Base-by-base conservation (phyloP, 1,284 basidiomycete species). In the Cryptococcus sp. region DNA sequence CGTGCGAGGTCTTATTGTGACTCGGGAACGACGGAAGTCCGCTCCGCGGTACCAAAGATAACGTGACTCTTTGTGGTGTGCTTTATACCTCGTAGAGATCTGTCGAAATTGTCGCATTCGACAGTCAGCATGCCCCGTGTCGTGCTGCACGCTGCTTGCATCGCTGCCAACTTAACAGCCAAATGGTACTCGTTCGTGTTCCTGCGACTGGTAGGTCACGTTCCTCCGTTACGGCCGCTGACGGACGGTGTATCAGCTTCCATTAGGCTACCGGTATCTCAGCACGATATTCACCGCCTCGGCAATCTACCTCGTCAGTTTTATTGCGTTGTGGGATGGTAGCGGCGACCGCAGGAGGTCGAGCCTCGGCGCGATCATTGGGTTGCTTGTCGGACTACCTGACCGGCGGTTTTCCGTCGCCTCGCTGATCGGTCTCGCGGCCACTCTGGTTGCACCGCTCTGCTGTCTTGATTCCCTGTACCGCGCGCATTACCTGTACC, bases 131-230 rank as follows among this genome's bases (percentile, higher is more conserved):
- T 34, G 29, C 29, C 13, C 29, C 29, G 29, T 34, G 29, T 34
- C 29, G 29, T 13, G 29, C 25, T 58, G 38, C 51, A 34, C 19
- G 34, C 29, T 11, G 22, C 29, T 15, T 53, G 50, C 23, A 16
- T 50, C 15, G 50, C 16, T 5, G 46, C 55, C 7, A 49, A 52
- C 29, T 26, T 58, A 20, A 37, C 46, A 7, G 26, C 47, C 11
- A 57, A 56, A 23, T 54, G 55, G 59, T 46, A 54, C 29, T 39
- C 52, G 10, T 57, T 50, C 43, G 38, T 61, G 5, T 60, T 60
- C 26, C 40, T 61, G 25, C 52, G 59, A 19, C 40, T 54, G 26
- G 57, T 59, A 41, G 47, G 57, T 43, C 11, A 8, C 11, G 13
- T 19, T 26, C 38, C 17, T 43, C 1, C 23, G 25, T 3, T 15